A percentile compares a stretch with the other conserved stretches of the same genome.
Conservation (phyloP, 805 yeast species). For the Helenozyma rhizophorensis region DNA sequence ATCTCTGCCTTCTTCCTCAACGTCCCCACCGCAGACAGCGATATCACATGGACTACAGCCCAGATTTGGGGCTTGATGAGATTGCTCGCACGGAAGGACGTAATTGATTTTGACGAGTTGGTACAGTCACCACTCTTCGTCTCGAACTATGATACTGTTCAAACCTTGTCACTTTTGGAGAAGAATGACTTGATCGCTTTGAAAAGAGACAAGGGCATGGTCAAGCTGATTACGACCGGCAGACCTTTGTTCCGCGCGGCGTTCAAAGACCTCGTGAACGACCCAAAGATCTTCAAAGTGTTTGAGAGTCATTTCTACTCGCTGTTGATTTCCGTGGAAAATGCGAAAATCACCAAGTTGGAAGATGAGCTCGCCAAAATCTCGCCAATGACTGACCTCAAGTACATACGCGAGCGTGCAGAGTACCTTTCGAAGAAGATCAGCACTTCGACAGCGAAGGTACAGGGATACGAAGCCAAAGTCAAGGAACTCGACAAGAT, state of each 20-base stretch:
- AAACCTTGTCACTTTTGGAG: conserved; percentile 65
- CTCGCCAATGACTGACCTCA: conserved; percentile 46
- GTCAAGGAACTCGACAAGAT: conserved; percentile 19
- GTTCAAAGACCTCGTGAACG: conserved; percentile 58
- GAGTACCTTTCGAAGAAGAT: conserved; percentile 67
- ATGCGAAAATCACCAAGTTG: conserved; percentile 53
- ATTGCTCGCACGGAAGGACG: conserved; percentile 47
- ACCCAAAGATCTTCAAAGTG: conserved; percentile 50
- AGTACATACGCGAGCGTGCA: conserved; percentile 57
- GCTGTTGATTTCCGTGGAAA: conserved; percentile 54
- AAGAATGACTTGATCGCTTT: conserved; percentile 71
- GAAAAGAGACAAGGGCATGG: conserved; percentile 71
- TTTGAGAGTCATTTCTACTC: conserved; percentile 62
- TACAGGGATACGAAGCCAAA: conserved; percentile 26
- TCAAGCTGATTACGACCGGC: conserved; percentile 65
- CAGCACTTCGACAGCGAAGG: conserved; percentile 48
- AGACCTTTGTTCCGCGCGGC: conserved; percentile 84
- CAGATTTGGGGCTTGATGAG: conserved; percentile 88
- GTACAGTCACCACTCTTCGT: conserved; percentile 58
- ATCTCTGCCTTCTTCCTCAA: conserved; percentile 71
- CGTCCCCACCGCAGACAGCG: conserved; percentile 15
- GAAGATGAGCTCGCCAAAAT: conserved; percentile 71
- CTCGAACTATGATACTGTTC: conserved; percentile 40
- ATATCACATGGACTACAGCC: conserved; percentile 59
- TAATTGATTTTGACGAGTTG: conserved; percentile 48